Conservation (phyloP, 2,329 filamentous ascomycete genomes). For the Aspergillus candidus region DNA sequence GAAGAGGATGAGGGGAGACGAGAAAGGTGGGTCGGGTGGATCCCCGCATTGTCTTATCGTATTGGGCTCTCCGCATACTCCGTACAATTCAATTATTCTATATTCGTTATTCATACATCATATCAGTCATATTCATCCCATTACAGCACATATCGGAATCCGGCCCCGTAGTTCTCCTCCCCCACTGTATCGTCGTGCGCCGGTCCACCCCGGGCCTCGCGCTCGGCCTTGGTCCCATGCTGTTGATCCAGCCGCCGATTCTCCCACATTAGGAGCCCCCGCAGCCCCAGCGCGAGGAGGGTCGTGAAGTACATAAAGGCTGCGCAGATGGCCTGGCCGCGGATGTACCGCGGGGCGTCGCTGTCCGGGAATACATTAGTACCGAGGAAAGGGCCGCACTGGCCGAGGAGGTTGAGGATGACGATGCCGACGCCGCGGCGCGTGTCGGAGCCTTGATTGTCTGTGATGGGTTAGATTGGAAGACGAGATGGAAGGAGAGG, state of each 20-base stretch:
- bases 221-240: slow-evolving; percentile 29
- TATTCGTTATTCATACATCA: no score
- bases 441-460: slow-evolving; percentile 64
- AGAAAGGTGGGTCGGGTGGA: no score
- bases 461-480: slow-evolving; percentile 22
- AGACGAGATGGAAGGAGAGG: neutral
- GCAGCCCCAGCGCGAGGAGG: slow-evolving; percentile 48
- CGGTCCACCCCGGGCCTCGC: slow-evolving; percentile 7
- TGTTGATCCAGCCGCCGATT: slow-evolving; percentile 54
- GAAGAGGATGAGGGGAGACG: no score
- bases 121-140: neutral
- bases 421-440: slow-evolving; percentile 61
- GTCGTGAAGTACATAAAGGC: slow-evolving; percentile 57
- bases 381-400: slow-evolving; percentile 58
- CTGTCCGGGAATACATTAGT: slow-evolving; percentile 56
- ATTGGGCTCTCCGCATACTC: no score
- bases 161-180: slow-evolving; percentile 37
- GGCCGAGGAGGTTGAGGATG: slow-evolving; percentile 62
- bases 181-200: slow-evolving; percentile 16
- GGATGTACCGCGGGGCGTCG: slow-evolving; percentile 45
- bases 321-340: slow-evolving; percentile 56
- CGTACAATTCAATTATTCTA: no score
- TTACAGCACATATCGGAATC: slow-evolving; percentile 35
- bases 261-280: slow-evolving; percentile 52
- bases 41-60: no score